A percentile compares a stretch with the other conserved stretches of the same genome.
Conservation (phyloP, 2,329 filamentous ascomycete genomes). For the Fusarium hostae region DNA sequence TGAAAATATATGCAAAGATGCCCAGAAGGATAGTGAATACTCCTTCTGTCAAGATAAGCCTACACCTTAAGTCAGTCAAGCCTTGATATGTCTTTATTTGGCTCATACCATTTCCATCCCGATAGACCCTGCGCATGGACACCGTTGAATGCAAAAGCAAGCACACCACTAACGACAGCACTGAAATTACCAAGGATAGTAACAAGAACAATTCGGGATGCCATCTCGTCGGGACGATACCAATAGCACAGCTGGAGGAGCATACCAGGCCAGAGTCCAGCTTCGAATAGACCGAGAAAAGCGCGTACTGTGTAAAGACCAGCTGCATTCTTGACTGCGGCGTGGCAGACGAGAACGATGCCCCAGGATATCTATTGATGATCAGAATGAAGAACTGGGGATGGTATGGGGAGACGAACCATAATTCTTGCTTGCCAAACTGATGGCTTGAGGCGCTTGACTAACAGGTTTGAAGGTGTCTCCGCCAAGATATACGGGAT, state of each 20-base stretch:
- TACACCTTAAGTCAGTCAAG: background rate
- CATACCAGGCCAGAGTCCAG: background rate
- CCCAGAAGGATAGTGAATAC: background rate
- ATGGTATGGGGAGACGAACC: rapidly evolving
- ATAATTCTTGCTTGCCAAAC: background rate
- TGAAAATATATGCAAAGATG: background rate
- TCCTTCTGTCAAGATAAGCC: background rate
- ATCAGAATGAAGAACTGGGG: background rate
- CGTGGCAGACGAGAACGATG: rapidly evolving
- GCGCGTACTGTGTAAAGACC: background rate
- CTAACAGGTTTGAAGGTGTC: rapidly evolving
- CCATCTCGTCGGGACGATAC: background rate
- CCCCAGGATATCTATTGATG: background rate
- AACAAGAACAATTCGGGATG: background rate
- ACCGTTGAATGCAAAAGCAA: background rate
- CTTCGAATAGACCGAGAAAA: background rate
- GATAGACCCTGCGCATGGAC: background rate
- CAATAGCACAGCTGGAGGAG: background rate
- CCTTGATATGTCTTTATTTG: rapidly evolving
- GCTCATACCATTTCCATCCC: background rate
- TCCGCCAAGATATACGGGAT: background rate
- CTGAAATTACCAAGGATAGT: background rate
- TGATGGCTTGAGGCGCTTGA: background rate
- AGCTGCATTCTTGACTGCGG: rapidly evolving
- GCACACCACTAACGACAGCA: background rate